Conservation (phyloP, 164 flowering plant species). For the Stephania yunnanensis region DNA sequence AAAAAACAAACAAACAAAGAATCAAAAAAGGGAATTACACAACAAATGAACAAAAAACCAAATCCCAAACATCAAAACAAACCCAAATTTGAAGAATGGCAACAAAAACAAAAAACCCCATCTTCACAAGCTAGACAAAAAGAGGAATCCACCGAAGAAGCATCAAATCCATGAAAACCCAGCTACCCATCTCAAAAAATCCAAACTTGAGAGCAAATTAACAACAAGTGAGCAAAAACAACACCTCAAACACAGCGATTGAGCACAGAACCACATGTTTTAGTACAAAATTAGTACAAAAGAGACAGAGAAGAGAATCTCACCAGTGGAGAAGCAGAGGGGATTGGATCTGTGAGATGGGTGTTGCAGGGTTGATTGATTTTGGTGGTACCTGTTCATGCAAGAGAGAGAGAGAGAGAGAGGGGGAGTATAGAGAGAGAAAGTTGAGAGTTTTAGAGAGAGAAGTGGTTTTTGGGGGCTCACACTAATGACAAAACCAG, state of each 20-base stretch:
- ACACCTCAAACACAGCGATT: neutral
- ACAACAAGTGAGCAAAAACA: neutral
- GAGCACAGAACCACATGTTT: neutral
- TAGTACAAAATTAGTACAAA: neutral
- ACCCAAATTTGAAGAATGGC: neutral
- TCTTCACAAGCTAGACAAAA: neutral
- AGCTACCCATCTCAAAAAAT: constrained; percentile 9
- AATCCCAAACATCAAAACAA: neutral
- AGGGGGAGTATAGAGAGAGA: neutral
- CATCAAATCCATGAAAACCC: neutral
- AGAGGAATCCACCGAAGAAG: neutral
- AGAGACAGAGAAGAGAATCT: constrained; percentile 7
- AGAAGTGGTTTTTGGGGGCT: neutral
- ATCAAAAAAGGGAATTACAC: neutral
- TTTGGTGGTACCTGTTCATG: neutral
- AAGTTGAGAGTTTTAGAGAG: neutral
- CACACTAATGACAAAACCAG: neutral
- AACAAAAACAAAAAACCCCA: neutral
- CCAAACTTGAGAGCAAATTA: constrained; percentile 11
- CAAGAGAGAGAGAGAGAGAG: neutral
- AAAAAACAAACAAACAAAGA: neutral
- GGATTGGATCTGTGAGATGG: constrained; percentile 11
- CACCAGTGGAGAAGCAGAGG: constrained; percentile 4
- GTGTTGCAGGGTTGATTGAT: neutral
- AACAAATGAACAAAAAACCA: neutral